Conservation (phyloP, 192 early-diverging fungal genomes). For the Linnemannia hyalina region DNA sequence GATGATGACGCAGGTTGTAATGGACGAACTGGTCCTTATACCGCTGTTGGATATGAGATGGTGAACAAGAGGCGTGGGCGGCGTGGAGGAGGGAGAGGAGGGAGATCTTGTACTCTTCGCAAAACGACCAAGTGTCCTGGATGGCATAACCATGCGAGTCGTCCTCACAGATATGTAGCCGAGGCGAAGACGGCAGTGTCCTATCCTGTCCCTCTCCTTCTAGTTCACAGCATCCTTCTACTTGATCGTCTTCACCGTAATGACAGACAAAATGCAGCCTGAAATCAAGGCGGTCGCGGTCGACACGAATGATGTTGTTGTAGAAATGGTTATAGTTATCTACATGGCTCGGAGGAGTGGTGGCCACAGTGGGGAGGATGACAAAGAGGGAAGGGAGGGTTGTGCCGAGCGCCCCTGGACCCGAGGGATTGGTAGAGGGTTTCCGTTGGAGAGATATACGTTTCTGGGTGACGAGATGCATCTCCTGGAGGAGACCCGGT, state of each 20-base stretch:
- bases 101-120: conserved; percentile 23
- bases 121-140: neutral
- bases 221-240: neutral
- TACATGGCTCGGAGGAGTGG: neutral
- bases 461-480: conserved; percentile 20
- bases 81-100: conserved; percentile 19
- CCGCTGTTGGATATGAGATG: neutral
- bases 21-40: neutral
- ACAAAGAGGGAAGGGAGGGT: conserved; percentile 22
- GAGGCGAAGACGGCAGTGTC: conserved; percentile 5
- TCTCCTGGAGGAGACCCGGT: conserved; percentile 11
- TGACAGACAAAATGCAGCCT: conserved; percentile 38
- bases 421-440: neutral
- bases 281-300: conserved; percentile 5
- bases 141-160: conserved; percentile 18
- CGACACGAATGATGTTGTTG: conserved; percentile 15
- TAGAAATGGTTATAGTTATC: neutral
- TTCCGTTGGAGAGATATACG: conserved; percentile 19
- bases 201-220: conserved; percentile 1
- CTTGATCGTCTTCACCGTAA: conserved; percentile 5
- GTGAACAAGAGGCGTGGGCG: neutral
- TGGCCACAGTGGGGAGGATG: conserved; percentile 9
- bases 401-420: neutral
- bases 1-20: neutral
- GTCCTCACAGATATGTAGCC: conserved; percentile 12